Evolutionary conservation across 805 yeast genomes (phyloP).

Genomic region (Metschnikowia cerradonensis): DNA sequence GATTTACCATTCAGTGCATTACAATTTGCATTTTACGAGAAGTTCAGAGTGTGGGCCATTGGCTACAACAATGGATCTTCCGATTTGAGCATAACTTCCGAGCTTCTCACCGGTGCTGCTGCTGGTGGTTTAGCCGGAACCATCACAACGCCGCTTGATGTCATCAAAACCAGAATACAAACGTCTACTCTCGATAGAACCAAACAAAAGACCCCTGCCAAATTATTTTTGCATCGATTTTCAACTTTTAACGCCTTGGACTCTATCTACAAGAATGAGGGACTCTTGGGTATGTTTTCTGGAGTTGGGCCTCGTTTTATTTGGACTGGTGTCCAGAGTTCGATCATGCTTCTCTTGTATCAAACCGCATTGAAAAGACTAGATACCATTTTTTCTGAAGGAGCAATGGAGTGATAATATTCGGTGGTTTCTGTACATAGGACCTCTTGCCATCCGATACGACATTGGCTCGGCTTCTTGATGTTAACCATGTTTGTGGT

Average conservation of each 20-base stretch:
- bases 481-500: background rate
- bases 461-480: background rate
- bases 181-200: constrained; percentile 54
- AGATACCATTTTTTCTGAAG: constrained; percentile 22
- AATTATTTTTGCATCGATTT: constrained; percentile 15
- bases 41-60: constrained; percentile 62
- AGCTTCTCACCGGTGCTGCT: constrained; percentile 84
- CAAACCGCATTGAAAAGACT: constrained; percentile 67
- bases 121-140: constrained; percentile 94
- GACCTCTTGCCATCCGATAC: background rate
- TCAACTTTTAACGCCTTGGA: constrained; percentile 32
- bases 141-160: constrained; percentile 88
- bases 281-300: constrained; percentile 73
- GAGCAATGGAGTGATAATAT: background rate
- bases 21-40: constrained; percentile 93
- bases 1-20: constrained; percentile 95
- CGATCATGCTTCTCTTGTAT: constrained; percentile 86
- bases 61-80: constrained; percentile 25
- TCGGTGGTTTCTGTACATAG: constrained; percentile 2
- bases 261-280: constrained; percentile 64
- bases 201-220: background rate
- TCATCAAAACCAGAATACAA: constrained; percentile 87
- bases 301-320: constrained; percentile 97
- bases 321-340: constrained; percentile 95
- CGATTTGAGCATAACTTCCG: constrained; percentile 55